Evolutionary conservation across 805 yeast genomes (phyloP).

Genomic region (Scheffersomyces ergatensis): DNA sequence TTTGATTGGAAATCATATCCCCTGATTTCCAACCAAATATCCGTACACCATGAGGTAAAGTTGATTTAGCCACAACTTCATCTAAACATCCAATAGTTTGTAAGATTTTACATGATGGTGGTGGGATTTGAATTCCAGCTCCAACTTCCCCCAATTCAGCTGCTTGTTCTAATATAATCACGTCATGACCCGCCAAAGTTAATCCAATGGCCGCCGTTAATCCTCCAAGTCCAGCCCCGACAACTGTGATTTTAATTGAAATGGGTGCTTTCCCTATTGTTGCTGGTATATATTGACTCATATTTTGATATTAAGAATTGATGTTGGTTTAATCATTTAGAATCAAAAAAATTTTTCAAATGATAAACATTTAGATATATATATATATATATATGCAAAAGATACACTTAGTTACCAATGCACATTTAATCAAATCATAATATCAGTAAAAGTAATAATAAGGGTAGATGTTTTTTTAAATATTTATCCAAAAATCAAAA

Average conservation of each 20-base stretch:
- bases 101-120: constrained; percentile 21
- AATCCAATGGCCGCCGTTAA: constrained; percentile 24
- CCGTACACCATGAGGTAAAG: constrained; percentile 12
- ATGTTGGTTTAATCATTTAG: too few species aligned
- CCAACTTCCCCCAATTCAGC: constrained; percentile 26
- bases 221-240: constrained; percentile 30
- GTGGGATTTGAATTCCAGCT: constrained; percentile 33
- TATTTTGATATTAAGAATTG: too few species aligned
- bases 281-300: too few species aligned
- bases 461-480: too few species aligned
- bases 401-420: too few species aligned
- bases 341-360: too few species aligned
- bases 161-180: constrained; percentile 22
- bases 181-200: constrained; percentile 19
- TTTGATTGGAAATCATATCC: constrained; percentile 13
- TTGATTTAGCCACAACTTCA: constrained; percentile 8
- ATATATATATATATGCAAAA: too few species aligned
- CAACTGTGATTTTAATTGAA: constrained; percentile 15
- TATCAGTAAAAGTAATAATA: too few species aligned
- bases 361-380: too few species aligned
- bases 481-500: too few species aligned
- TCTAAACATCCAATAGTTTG: constrained; percentile 15
- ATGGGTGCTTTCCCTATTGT: constrained; percentile 5
- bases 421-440: too few species aligned
- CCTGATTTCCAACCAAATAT: constrained; percentile 17